Evolutionary conservation across 139 green algal genomes (phyloP).

Genomic region (Chlamydomonas sphaeroides): DNA sequence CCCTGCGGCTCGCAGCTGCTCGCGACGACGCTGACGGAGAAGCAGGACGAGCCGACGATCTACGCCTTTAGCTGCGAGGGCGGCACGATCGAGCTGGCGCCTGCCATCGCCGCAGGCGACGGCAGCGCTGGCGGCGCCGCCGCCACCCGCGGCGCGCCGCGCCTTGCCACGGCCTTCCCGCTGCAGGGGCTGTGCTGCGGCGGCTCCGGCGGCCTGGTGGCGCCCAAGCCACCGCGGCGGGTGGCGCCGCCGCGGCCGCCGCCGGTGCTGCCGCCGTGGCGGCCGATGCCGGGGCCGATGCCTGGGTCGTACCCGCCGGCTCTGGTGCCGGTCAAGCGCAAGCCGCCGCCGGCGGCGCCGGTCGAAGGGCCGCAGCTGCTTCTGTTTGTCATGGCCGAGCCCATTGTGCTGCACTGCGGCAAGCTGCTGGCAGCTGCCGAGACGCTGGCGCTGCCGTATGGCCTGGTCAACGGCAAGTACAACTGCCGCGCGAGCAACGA

Average conservation of each 20-base stretch:
- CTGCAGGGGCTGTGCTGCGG: slow-evolving; percentile 22
- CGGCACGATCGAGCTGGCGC: too few relatives aligned
- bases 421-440: slow-evolving; percentile 23
- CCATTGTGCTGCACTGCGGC: background rate
- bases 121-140: too few relatives aligned
- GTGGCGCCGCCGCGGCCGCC: background rate
- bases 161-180: background rate
- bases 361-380: background rate
- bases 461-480: slow-evolving; percentile 11
- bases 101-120: too few relatives aligned
- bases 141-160: too few relatives aligned
- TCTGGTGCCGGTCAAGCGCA: too few relatives aligned
- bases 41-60: background rate
- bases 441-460: slow-evolving; percentile 30
- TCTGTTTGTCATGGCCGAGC: slow-evolving; percentile 16
- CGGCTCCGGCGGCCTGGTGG: background rate
- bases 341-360: background rate
- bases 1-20: background rate
- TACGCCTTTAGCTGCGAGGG: slow-evolving; percentile 23
- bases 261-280: background rate
- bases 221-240: background rate
- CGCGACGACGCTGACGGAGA: slow-evolving; percentile 5
- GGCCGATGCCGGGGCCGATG: too few relatives aligned
- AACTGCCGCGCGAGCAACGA: slow-evolving; percentile 5
- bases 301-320: background rate